Evolutionary conservation across 495 filamentous ascomycete genomes (phyloP).

Genomic region (Terfezia boudieri): DNA sequence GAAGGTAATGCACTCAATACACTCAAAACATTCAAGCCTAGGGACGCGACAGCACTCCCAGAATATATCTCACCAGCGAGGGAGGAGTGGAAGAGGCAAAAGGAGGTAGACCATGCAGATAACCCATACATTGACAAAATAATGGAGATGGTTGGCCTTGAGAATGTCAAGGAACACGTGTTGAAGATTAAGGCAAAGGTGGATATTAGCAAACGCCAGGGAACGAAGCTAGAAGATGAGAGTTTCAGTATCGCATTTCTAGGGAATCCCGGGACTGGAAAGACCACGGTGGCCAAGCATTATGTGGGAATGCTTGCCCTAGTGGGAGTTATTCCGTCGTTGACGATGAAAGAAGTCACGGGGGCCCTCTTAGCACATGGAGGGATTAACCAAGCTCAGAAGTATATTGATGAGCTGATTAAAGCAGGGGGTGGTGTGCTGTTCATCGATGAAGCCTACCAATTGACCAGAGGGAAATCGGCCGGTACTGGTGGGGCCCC

Average conservation of each 20-base stretch:
- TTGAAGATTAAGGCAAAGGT: conserved; percentile 44
- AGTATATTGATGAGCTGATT: conserved; percentile 33
- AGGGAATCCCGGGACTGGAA: conserved; percentile 67
- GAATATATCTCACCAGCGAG: conserved; percentile 17
- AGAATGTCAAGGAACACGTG: conserved; percentile 43
- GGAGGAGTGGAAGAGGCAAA: conserved; percentile 39
- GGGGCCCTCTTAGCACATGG: conserved; percentile 43
- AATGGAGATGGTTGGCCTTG: conserved; percentile 52
- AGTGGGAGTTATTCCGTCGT: conserved; percentile 32
- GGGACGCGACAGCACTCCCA: too few species aligned
- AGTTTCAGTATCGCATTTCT: conserved; percentile 42
- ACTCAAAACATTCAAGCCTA: too few species aligned
- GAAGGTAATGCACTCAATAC: too few species aligned
- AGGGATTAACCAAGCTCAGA: conserved; percentile 34
- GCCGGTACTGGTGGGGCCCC: conserved; percentile 27
- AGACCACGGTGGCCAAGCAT: conserved; percentile 60
- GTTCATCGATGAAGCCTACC: conserved; percentile 59
- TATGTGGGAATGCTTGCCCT: conserved; percentile 48
- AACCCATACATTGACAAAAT: conserved; percentile 38
- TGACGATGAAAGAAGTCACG: conserved; percentile 41
- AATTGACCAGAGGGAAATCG: conserved; percentile 25
- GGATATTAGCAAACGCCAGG: conserved; percentile 36
- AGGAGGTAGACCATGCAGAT: conserved; percentile 25
- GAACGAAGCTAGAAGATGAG: conserved; percentile 31
- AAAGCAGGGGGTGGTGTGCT: conserved; percentile 41